Base-by-base conservation (phyloP, 192 early-diverging fungal species). In the Backusella luteola region DNA sequence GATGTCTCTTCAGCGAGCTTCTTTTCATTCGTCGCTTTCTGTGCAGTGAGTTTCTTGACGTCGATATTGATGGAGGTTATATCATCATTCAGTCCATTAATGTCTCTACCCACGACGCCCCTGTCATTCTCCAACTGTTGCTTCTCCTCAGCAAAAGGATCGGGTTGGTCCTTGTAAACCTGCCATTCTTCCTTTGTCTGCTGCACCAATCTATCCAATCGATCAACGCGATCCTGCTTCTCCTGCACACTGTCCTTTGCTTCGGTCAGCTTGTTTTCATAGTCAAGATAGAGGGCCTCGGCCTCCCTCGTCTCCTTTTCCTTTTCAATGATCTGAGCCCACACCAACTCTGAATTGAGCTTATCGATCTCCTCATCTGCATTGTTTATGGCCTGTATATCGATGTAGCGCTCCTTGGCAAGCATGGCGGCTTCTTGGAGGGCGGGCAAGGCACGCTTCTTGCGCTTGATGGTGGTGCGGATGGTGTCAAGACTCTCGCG, bases 271-370 rank as follows among this genome's bases (percentile, higher is more conserved):
- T 73, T 34, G n/a, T 19, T 39, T 34, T 82, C 74, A 23, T 29
- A 44, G 1, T 41, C 26, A 6, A 15, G 19, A 32, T 36, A 44
- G 21, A 56, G 66, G 1, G 5, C 6, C 34, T 73, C 29, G 5
- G 46, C 71, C 4, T 38, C 66, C 8, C 41, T 71, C 3, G 78
- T 72, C 6, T 73, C 67, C 23, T 78, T 74, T 71, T 94, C 93
- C 53, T 84, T 79, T 32, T 84, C 84, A 69, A 87, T 85, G 34
- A 94, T 88, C 66, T 87, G 85, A 15, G 91, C 88, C 96, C 96
- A 98, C 1, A 90, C 93, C 59, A 93, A 80, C 81, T 93, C 86
- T 34, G 93, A 87, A 73, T 91, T 89, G 34, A 95, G 79, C 0
- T 70, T 56, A 6, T 89, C 81, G 34, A 93, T 75, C n/a, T 84